phyloP scores from a whole-genome alignment of 768 basidiomycete species.

The Botryobasidium botryosum region DNA sequence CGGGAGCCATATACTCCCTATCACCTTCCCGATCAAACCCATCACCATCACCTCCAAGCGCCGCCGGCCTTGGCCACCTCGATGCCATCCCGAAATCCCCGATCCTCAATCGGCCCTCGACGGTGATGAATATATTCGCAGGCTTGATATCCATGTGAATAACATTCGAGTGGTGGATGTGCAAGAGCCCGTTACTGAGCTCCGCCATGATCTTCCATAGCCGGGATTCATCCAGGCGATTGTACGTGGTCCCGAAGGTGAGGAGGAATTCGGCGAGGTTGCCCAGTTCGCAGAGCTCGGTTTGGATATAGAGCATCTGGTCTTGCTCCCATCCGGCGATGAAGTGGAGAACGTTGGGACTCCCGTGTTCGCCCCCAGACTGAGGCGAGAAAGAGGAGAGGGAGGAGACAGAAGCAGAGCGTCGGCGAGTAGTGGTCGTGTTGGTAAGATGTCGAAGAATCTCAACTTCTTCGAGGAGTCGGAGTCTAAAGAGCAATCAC shows the following conservation, averaged over 20 bases:
- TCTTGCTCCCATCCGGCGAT: conserved; percentile 95
- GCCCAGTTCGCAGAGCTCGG: conserved; percentile 86
- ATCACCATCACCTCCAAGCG: conserved; percentile 22
- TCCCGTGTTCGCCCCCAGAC: conserved; percentile 19
- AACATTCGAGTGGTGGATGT: conserved; percentile 77
- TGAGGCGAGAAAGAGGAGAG: neutral
- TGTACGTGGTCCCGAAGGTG: conserved; percentile 75
- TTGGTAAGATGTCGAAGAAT: conserved; percentile 58
- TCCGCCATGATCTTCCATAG: conserved; percentile 95
- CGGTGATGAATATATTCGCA: conserved; percentile 85
- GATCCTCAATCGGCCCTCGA: conserved; percentile 79
- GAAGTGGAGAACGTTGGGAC: conserved; percentile 75
- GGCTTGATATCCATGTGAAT: conserved; percentile 97
- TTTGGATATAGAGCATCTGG: conserved; percentile 75
- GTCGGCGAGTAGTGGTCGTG: conserved; percentile 13
- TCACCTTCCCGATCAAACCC: conserved; percentile 92
- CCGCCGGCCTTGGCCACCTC: conserved; percentile 53
- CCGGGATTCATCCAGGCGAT: conserved; percentile 73
- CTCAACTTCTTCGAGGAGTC: conserved; percentile 88
- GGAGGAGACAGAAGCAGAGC: conserved; percentile 1
- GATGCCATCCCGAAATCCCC: conserved; percentile 99
- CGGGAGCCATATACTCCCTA: conserved; percentile 90
- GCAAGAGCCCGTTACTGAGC: conserved; percentile 63
- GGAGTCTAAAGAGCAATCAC: conserved; percentile 24
- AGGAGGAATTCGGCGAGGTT: conserved; percentile 83